Evolutionary conservation across 768 basidiomycete genomes (phyloP), one percentile per base, ranked within the genome.

Genomic region (Sporobolomyces roseus): DNA sequence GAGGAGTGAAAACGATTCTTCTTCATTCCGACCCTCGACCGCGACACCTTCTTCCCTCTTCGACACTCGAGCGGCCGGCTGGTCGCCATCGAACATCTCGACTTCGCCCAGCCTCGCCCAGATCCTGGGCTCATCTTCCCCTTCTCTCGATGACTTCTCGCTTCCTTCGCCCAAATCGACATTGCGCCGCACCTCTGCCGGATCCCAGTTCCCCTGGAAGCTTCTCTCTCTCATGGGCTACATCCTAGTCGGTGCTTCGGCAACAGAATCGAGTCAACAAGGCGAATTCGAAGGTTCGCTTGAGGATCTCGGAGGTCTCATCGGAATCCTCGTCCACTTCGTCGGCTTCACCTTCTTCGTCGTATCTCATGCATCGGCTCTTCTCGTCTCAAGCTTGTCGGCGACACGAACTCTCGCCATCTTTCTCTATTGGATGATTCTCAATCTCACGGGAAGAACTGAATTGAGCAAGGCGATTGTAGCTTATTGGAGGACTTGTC

Each of bases 321-420:
- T 68, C 63, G 66, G 63, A 36, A 10, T 41, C 19, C 1, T 63
- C 19, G 35, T 68, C 19, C 71, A 68, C 56, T n/a, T 60, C 35
- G 3, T 55, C 41, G 66, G 60, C 8, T 72, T 72, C 64, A 32
- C 27, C 43, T 68, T 68, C 63, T 72, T 72, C 63, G 43, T 72
- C 33, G 21, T 32, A 10, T 56, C 50, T 19, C 66, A 72, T 32
- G 10, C 46, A 19, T 12, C 23, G 3, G n/a, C 59, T 25, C 66
- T 72, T n/a, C 1, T 54, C 49, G 43, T 32, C 3, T 52, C 65
- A 25, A 55, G 36, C 32, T 6, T 19, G 5, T 13, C 7, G 1
- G 49, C 61, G 8, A 3, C 48, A 4, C 62, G 63, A 8, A n/a
- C n/a, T 13, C 6, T 61, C 1, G 33, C 3, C 6, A n/a, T 64